A percentile compares a stretch with the other conserved stretches of the same genome.
Evolutionary conservation across 305 asterid genomes (phyloP).

Genomic region (Fraxinus sp.): DNA sequence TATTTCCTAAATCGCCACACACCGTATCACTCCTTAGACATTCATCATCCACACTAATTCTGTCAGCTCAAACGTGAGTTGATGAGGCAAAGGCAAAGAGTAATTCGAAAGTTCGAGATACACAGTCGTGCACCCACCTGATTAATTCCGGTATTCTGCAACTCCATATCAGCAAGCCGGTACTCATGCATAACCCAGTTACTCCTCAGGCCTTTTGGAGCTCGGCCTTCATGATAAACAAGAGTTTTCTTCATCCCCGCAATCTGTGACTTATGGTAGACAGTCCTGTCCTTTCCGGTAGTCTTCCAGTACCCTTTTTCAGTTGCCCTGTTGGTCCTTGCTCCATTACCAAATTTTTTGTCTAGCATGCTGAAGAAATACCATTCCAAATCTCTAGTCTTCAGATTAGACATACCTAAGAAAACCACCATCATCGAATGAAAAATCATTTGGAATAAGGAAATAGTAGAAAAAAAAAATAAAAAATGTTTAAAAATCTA

Average conservation of each 20-base stretch:
- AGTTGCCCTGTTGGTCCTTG: conserved; percentile 92
- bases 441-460: conserved; percentile 11
- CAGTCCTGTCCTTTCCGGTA: conserved; percentile 90
- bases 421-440: conserved; percentile 13
- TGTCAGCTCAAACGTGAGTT: background rate
- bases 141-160: conserved; percentile 59
- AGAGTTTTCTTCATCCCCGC: conserved; percentile 98
- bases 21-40: background rate
- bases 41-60: background rate
- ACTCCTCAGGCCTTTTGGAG: conserved; percentile 86
- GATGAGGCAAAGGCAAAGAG: background rate
- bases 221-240: conserved; percentile 88
- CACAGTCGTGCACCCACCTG: conserved; percentile 49
- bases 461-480: background rate
- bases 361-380: conserved; percentile 86
- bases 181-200: conserved; percentile 99
- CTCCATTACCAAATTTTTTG: conserved; percentile 86
- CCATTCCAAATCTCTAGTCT: conserved; percentile 90
- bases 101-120: conserved; percentile 7
- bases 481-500: background rate
- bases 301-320: conserved; percentile 96
- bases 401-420: conserved; percentile 70
- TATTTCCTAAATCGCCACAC: background rate
- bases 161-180: conserved; percentile 67
- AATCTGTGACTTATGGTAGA: conserved; percentile 55